phyloP scores from a whole-genome alignment of 345 rosid species.

The Chamaenerion angustifolium region DNA sequence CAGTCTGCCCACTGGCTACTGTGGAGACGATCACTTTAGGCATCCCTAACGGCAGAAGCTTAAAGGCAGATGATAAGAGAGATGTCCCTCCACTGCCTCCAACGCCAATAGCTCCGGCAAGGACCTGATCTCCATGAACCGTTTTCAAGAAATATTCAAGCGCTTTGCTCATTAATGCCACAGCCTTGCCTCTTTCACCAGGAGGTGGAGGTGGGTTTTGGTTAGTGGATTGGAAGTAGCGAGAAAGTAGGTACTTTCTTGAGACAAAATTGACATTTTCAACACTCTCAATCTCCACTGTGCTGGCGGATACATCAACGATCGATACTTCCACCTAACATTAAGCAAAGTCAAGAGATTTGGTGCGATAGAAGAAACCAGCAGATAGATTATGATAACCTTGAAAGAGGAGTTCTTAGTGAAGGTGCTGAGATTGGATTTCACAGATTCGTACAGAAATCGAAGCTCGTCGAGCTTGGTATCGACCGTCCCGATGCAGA shows the following conservation, averaged over 20 bases:
- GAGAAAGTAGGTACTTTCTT: constrained; percentile 44
- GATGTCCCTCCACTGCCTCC: constrained; percentile 95
- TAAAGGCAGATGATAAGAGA: constrained; percentile 56
- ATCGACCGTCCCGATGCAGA: constrained; percentile 79
- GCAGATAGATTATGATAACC: constrained; percentile 14
- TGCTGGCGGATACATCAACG: constrained; percentile 65
- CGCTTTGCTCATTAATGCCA: constrained; percentile 50
- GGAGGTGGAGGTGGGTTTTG: constrained; percentile 21
- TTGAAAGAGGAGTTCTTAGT: constrained; percentile 26
- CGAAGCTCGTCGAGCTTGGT: constrained; percentile 78
- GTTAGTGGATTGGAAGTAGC: constrained; percentile 16
- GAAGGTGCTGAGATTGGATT: constrained; percentile 35
- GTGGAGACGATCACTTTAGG: constrained; percentile 85
- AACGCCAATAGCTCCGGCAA: constrained; percentile 63
- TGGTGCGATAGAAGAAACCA: not conserved
- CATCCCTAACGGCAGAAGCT: constrained; percentile 55
- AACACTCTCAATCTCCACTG: constrained; percentile 16
- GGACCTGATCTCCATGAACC: constrained; percentile 19
- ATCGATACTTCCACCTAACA: constrained; percentile 48
- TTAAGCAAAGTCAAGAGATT: not conserved
- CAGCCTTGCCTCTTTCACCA: constrained; percentile 61
- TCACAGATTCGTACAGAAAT: constrained; percentile 51
- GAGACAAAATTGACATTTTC: constrained; percentile 34
- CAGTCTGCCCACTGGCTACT: constrained; percentile 80
- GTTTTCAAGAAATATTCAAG: constrained; percentile 40